Evolutionary conservation across 2,329 filamentous ascomycete species (phyloP).

Genomic region (Ceratocystis cubensis): DNA sequence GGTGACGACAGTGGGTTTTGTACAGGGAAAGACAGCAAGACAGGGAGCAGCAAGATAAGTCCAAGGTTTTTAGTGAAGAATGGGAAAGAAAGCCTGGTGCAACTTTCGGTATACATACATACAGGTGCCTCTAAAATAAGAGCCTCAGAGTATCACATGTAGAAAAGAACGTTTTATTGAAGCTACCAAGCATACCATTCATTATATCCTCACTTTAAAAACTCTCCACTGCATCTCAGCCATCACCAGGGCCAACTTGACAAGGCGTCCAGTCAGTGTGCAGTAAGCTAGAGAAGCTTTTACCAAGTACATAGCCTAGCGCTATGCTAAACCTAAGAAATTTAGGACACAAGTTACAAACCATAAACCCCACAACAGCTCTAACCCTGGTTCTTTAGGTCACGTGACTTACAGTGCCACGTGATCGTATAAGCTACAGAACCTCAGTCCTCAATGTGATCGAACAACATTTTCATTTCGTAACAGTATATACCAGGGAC

Average conservation of each 20-base stretch:
- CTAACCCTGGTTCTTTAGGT: too few species aligned
- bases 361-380: too few species aligned
- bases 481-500: too few species aligned
- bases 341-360: too few species aligned
- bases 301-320: too few species aligned
- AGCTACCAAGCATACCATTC: not conserved
- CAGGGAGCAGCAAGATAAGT: not conserved
- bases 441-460: too few species aligned
- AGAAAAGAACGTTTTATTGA: not conserved
- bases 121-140: too few species aligned
- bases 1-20: conserved; percentile 14
- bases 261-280: conserved; percentile 6
- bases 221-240: conserved; percentile 3
- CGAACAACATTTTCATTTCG: too few species aligned
- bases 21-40: not conserved
- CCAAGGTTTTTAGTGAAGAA: not conserved
- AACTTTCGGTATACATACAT: too few species aligned
- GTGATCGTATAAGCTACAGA: too few species aligned
- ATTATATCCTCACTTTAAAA: not conserved
- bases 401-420: too few species aligned
- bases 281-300: not conserved
- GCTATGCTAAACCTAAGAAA: too few species aligned
- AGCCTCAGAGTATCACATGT: not conserved
- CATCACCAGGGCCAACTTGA: not conserved
- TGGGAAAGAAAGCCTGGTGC: not conserved